Percentiles rank a stretch among this genome's conserved stretches.
Conservation (phyloP, 208 protist species). For the Wallacemonas sp. region DNA sequence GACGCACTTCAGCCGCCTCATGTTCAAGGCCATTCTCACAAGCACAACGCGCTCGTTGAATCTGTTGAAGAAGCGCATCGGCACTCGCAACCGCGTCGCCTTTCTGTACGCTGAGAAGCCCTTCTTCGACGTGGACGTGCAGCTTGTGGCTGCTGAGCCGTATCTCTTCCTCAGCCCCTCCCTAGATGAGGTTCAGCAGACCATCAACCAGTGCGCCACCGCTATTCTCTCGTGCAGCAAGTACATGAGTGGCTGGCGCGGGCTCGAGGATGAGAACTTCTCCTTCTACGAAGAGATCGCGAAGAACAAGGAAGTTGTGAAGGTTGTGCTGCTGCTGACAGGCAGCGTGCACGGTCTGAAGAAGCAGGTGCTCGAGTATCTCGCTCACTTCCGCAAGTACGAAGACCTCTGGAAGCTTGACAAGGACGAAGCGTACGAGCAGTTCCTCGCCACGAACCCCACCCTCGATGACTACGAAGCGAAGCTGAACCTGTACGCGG, state of each 20-base stretch:
- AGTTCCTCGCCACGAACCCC: constrained; percentile 82
- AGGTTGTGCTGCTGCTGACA: constrained; percentile 93
- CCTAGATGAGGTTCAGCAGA: constrained; percentile 93
- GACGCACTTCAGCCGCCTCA: constrained; percentile 88
- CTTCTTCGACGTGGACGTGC: constrained; percentile 95
- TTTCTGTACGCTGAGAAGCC: constrained; percentile 93
- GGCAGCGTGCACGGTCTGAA: constrained; percentile 92
- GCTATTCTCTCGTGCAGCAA: constrained; percentile 92
- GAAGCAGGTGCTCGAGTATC: constrained; percentile 93
- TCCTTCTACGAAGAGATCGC: constrained; percentile 94
- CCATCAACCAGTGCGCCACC: constrained; percentile 94
- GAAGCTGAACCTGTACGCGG: constrained; percentile 89
- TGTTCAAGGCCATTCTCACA: constrained; percentile 93
- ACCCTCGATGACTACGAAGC: constrained; percentile 93
- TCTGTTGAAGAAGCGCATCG: constrained; percentile 92
- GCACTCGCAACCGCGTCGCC: constrained; percentile 86
- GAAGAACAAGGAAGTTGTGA: constrained; percentile 94
- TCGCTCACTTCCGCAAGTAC: constrained; percentile 91
- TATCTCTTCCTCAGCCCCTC: constrained; percentile 93
- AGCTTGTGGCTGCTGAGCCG: constrained; percentile 91
- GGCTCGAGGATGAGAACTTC: constrained; percentile 53
- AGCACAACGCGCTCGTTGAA: constrained; percentile 90
- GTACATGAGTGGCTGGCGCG: constrained; percentile 86
- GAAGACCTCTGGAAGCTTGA: constrained; percentile 95
- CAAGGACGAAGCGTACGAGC: constrained; percentile 92